A percentile compares a stretch with the other conserved stretches of the same genome.
phyloP scores from a whole-genome alignment of 169 alveolate species.

The Plasmodium vinckei region DNA sequence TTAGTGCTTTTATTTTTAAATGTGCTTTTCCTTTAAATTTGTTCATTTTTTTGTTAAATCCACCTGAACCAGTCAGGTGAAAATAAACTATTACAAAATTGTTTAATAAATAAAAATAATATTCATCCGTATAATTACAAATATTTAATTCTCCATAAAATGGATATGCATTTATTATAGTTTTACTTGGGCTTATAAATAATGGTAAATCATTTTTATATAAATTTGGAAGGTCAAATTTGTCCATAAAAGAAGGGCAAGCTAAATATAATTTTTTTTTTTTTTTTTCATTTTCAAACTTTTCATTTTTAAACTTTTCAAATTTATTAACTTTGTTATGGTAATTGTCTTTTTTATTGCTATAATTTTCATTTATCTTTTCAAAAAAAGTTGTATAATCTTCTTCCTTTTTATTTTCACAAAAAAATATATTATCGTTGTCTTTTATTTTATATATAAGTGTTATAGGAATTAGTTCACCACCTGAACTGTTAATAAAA shows the following conservation, averaged over 20 bases:
- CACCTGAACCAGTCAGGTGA: conserved; percentile 71
- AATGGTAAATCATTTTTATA: conserved; percentile 7
- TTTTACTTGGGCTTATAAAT: conserved; percentile 32
- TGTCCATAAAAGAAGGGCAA: background rate
- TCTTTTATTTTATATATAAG: conserved; percentile 15
- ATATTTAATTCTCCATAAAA: conserved; percentile 30
- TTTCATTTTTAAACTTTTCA: too few species aligned
- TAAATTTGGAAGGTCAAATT: background rate
- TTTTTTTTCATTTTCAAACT: too few species aligned
- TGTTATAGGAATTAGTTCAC: conserved; percentile 20
- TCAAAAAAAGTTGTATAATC: conserved; percentile 1
- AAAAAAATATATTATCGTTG: conserved; percentile 14
- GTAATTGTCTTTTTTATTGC: background rate
- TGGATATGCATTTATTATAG: conserved; percentile 48
- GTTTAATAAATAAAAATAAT: conserved; percentile 30
- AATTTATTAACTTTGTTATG: background rate
- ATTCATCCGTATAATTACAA: conserved; percentile 51
- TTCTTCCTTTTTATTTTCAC: background rate
- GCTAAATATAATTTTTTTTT: too few species aligned
- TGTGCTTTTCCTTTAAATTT: background rate
- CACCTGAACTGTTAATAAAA: conserved; percentile 13
- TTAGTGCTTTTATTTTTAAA: conserved; percentile 5
- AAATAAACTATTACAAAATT: conserved; percentile 36
- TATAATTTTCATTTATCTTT: background rate
- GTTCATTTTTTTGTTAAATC: background rate